Base-by-base conservation (phyloP, 495 filamentous ascomycete species). In the Glonium stellatum region DNA sequence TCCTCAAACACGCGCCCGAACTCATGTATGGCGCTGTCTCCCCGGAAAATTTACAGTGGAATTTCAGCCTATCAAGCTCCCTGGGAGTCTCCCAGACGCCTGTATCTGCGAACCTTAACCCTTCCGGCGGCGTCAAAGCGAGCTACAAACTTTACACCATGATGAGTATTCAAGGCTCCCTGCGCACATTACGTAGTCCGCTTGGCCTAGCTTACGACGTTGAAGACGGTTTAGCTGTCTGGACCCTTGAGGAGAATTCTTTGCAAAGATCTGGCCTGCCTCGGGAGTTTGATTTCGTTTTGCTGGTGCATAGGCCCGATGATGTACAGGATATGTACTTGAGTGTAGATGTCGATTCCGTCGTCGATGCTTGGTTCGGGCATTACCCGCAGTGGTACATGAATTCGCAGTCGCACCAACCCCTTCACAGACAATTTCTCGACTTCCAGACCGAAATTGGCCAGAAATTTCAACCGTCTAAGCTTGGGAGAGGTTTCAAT, bases 111-210 rank as follows among this genome's bases (percentile, higher is more conserved):
- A 76, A 70, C 39, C 12, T 82, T 0, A 75, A 72, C 21, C 78
- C 78, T 0, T 70, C 70, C 5, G 73, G 76, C 2, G 75, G 72
- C 4, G 51, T 75, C 37, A 75, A 70, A 31, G 67, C 69, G 1
- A 71, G 67, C 2, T 79, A 77, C 57, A 72, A 71, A 18, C 69
- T 79, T 18, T 79, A 77, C 57, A 75, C 78, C 59, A 80, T 80
- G 77, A 78, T 82, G 78, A 73, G 74, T 36, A 79, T 82, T 22
- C 78, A 80, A 64, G 79, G 78, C 13, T 80, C 78, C 5, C 68
- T 73, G 6, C 74, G 79, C 6, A 76, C 75, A 1, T 46, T 72
- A 41, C 71, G 70, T 31, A 76, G 71, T 50, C 63, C 71, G 4
- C 58, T 61, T 10, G 75, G 73, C 1, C 67, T 42, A 13, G 56